These are phyloP conservation scores for Clitopilus hobsonii DNA, from an alignment of 768 basidiomycete genomes.

Conservation along the genomic window DNA sequence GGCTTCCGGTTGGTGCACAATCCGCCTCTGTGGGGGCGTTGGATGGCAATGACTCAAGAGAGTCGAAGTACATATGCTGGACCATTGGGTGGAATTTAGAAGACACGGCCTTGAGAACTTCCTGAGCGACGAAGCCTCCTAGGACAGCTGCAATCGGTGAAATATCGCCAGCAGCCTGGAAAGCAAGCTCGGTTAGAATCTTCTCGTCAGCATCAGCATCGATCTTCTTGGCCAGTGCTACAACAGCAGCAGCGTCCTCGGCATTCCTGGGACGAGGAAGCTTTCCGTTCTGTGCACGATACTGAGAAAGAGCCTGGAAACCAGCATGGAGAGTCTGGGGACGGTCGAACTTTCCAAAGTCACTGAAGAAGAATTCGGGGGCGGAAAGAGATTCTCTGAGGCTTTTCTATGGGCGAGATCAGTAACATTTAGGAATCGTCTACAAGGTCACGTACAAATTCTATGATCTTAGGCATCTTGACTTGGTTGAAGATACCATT, in stretches of 20 bases:
- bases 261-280: slow-evolving; percentile 81
- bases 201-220: slow-evolving; percentile 77
- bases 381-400: slow-evolving; percentile 75
- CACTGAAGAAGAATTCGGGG: slow-evolving; percentile 91
- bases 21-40: slow-evolving; percentile 76
- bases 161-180: slow-evolving; percentile 87
- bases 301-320: slow-evolving; percentile 90
- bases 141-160: slow-evolving; percentile 90
- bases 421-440: neutral
- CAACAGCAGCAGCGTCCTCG: slow-evolving; percentile 70
- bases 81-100: slow-evolving; percentile 98
- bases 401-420: slow-evolving; percentile 65
- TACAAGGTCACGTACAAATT: slow-evolving; percentile 65
- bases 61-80: slow-evolving; percentile 96
- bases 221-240: slow-evolving; percentile 75
- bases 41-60: slow-evolving; percentile 87
- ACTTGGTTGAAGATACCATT: slow-evolving; percentile 98
- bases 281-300: slow-evolving; percentile 55
- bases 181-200: slow-evolving; percentile 77
- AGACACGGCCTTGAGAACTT: slow-evolving; percentile 93
- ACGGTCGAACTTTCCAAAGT: slow-evolving; percentile 96
- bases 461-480: slow-evolving; percentile 95
- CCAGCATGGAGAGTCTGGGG: slow-evolving; percentile 87
- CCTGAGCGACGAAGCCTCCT: slow-evolving; percentile 97
- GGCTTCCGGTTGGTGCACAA: slow-evolving; percentile 71